Base-by-base conservation (phyloP, 108 stramenopile species). In the Schizochytrium sp. region DNA sequence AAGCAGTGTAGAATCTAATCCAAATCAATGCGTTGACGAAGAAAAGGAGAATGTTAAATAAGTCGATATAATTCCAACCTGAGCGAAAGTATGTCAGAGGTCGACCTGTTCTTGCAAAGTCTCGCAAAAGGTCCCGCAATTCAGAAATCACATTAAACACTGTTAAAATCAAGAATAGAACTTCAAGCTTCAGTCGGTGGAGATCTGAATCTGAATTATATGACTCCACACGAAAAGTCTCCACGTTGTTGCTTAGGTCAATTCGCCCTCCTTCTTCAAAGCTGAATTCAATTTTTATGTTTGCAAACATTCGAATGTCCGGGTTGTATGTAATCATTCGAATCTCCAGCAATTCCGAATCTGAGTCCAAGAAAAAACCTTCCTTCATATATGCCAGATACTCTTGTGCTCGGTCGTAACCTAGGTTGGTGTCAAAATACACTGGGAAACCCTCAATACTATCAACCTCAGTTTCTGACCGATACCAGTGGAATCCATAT, bases 41-140 rank as follows among this genome's bases (percentile, higher is more conserved):
- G 4, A 88, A 45, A 7, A 88, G 88, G 41, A 61, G 61, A 46
- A 88, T 46, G 88, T 69, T 88, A 17, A 50, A 60, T 47, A 88
- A n/a, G 61, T 88, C 88, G 49, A 88, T 47, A 47, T 69, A 69
- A 61, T 88, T 88, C 88, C 88, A 88, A 19, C 61, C 13, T 38
- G 61, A 64, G 41, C 3, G 17, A 46, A 88, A 88, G 1, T 88
- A 88, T 4, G 88, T 69, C 3, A 83, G 53, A 5, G 76, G 76
- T 10, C 47, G 8, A n/a, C 76, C 50, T 0, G 76, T 83, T 17
- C 76, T 47, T 38, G 38, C 49, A 10, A 49, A 83, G 10, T 49
- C 76, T 12, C 47, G 47, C 10, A 83, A 55, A 53, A 83, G 40
- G 50, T 83, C 76, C 0, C 53, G 47, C 8, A 55, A 13, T 53